phyloP scores from a whole-genome alignment of 106 monocot species.

The Apostasia ramifera region DNA sequence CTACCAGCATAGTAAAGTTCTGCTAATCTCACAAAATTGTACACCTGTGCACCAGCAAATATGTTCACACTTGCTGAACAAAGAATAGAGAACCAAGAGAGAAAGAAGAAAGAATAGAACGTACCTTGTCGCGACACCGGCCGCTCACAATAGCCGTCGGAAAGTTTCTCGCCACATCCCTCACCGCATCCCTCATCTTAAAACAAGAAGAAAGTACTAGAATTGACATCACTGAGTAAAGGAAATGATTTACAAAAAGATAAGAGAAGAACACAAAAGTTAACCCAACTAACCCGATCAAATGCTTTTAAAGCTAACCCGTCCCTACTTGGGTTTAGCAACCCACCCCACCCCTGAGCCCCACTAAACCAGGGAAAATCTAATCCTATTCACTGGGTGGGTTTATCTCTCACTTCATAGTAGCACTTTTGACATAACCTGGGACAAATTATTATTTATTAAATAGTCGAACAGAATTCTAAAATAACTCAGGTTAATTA shows the following conservation, averaged over 20 bases:
- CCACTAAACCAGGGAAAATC: too few species aligned
- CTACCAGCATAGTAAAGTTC: conserved; percentile 18
- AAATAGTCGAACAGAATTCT: too few species aligned
- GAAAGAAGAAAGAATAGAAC: neutral
- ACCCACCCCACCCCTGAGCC: too few species aligned
- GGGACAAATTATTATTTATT: too few species aligned
- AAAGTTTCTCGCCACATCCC: conserved; percentile 11
- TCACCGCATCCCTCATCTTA: conserved; percentile 19
- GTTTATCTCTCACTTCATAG: too few species aligned
- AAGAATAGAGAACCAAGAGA: neutral
- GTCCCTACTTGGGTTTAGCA: too few species aligned
- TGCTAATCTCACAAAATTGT: conserved; percentile 8
- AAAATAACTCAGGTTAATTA: too few species aligned
- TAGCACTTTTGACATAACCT: too few species aligned
- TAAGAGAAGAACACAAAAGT: neutral
- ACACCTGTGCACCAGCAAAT: conserved; percentile 9
- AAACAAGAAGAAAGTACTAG: neutral
- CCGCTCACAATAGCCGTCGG: conserved; percentile 21
- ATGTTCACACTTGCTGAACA: neutral
- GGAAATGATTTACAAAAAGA: neutral
- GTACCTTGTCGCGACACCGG: conserved; percentile 18
- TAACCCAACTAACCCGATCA: too few species aligned
- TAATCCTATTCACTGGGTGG: too few species aligned
- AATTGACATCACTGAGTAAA: neutral
- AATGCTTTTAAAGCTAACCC: too few species aligned